Conservation (phyloP, 1,139 yeast genomes). For the Pichia cactophila region DNA sequence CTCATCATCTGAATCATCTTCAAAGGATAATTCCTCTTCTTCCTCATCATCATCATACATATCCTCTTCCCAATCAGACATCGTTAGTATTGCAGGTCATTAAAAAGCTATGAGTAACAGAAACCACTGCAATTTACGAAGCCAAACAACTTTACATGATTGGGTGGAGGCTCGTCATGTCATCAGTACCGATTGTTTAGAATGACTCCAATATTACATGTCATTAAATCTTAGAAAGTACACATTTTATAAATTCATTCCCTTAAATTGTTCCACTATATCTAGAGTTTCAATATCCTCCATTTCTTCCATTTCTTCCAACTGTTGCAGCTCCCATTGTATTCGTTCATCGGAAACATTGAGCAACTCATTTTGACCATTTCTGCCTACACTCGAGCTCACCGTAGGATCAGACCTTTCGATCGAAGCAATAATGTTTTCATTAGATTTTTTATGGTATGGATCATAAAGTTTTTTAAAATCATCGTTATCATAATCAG, state of each 20-base stretch:
- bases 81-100: slow-evolving; percentile 5
- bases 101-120: background rate
- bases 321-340: slow-evolving; percentile 13
- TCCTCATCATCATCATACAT: slow-evolving; percentile 29
- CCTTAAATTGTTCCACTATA: slow-evolving; percentile 3
- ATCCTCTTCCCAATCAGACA: slow-evolving; percentile 31
- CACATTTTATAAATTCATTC: background rate
- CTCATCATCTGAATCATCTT: slow-evolving; percentile 26
- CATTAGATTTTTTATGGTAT: slow-evolving; percentile 12
- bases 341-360: background rate
- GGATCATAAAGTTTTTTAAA: background rate
- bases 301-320: slow-evolving; percentile 19
- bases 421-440: background rate
- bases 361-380: too few relatives aligned
- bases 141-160: too few relatives aligned
- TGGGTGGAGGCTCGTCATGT: too few relatives aligned
- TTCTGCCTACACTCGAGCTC: background rate
- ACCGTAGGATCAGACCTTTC: background rate
- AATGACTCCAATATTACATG: too few relatives aligned
- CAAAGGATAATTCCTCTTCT: slow-evolving; percentile 27
- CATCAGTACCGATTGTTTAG: too few relatives aligned
- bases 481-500: slow-evolving; percentile 18
- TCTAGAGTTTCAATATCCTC: slow-evolving; percentile 7
- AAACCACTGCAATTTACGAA: too few relatives aligned
- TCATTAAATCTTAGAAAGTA: too few relatives aligned